Base-by-base conservation (phyloP, 805 yeast species). In the Lachancea fermentati region DNA sequence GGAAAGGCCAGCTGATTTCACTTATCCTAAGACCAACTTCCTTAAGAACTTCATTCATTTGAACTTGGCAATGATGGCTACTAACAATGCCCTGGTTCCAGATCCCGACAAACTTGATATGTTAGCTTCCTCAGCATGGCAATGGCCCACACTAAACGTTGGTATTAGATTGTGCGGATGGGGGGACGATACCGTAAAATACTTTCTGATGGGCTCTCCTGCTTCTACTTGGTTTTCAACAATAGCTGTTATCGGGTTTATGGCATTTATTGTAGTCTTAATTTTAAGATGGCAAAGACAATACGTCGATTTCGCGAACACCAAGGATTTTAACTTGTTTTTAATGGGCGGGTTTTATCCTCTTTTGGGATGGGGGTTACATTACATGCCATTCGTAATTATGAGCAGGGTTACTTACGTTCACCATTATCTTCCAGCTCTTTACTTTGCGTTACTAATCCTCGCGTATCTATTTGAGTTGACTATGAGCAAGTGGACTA, bases 21-120 rank as follows among this genome's bases (percentile, higher is more conserved):
- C 46, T 34, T 61, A 80, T 55, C 94, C 95, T 60, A 80, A 73
- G 55, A 79, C 91, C n/a, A 74, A 72, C 50, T 85, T 85, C 64
- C 68, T 82, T 65, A 81, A 81, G 50, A 89, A 83, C 61, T 85
- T 85, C 46, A 61, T 85, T 39, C 82, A 81, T 57, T 67, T 85
- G 54, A 85, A 85, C 57, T 71, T 80, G 54, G 95, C 91, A 2
- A 85, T 84, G 93, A 83, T 84, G 93, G 87, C 91, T n/a, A 81
- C 91, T n/a, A 85, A 85, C 60, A 85, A 84, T 54, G 94, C 89
- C 1, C 72, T 85, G 57, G 72, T 85, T 39, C 89, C 93, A 17
- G 93, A 83, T 52, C 62, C 72, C 3, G 93, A 85, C 49, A 84
- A 83, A 54, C 74, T 69, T 46, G 95, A 85, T 59, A 74, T 72